Conservation (phyloP, 345 rosid species). For the Euphorbia peplus region DNA sequence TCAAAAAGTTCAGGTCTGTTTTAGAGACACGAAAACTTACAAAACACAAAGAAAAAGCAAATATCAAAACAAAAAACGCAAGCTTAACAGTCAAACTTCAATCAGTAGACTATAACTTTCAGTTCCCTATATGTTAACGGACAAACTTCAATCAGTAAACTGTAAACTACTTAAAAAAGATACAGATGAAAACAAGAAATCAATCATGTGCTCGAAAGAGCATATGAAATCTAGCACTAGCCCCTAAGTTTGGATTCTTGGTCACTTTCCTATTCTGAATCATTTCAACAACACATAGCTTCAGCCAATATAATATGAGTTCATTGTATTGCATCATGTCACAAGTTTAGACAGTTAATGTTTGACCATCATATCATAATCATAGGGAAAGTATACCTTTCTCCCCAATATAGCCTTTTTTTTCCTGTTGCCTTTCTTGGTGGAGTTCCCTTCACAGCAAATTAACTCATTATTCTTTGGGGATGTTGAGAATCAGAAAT, state of each 20-base stretch:
- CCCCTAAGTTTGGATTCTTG: background rate
- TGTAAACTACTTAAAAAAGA: too few species aligned
- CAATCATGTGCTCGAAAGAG: background rate
- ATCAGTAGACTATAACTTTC: too few species aligned
- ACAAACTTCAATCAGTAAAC: too few species aligned
- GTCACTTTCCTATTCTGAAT: background rate
- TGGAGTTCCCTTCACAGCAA: constrained; percentile 61
- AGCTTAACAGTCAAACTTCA: too few species aligned
- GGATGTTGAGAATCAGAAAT: constrained; percentile 55
- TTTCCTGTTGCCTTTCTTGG: constrained; percentile 63
- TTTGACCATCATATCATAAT: background rate
- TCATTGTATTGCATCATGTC: background rate
- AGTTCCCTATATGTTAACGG: too few species aligned
- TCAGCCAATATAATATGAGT: background rate
- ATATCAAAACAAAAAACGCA: too few species aligned
- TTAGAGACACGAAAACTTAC: too few species aligned
- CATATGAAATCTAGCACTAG: background rate
- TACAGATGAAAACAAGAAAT: too few species aligned
- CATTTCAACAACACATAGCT: background rate
- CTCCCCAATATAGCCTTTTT: constrained; percentile 73
- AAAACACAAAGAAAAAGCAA: too few species aligned
- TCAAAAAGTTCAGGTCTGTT: too few species aligned
- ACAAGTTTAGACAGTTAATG: background rate
- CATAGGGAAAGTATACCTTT: constrained; percentile 66
- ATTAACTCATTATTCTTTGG: constrained; percentile 56